These are phyloP conservation scores for Thalassiosira profunda DNA, from an alignment of 108 stramenopile species.

Conservation along the genomic window DNA sequence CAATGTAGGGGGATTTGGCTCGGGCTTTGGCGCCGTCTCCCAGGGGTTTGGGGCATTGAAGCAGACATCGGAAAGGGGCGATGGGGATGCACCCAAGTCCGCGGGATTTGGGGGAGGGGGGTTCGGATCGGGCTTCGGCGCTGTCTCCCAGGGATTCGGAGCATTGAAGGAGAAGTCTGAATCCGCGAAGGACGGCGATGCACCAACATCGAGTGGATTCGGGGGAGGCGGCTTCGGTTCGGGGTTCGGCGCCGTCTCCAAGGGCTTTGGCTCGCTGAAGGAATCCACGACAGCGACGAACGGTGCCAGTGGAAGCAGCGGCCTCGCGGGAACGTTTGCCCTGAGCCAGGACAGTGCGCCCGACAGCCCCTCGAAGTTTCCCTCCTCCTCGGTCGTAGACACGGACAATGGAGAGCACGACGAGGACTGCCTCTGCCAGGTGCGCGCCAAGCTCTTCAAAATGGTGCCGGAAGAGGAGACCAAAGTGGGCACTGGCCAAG, in stretches of 20 bases:
- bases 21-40: not conserved
- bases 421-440: slow-evolving; percentile 57
- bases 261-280: not conserved
- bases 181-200: not conserved
- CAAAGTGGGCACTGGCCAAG: slow-evolving; percentile 7
- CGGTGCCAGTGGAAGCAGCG: not conserved
- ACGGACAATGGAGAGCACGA: slow-evolving; percentile 70
- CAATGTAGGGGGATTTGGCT: slow-evolving; percentile 8
- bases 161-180: slow-evolving; percentile 10
- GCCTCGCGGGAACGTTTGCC: not conserved
- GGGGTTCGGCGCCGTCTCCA: slow-evolving; percentile 13
- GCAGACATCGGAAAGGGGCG: not conserved
- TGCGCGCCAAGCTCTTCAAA: slow-evolving; percentile 69
- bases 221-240: slow-evolving; percentile 1
- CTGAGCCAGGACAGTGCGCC: not conserved
- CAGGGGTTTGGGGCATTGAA: slow-evolving; percentile 1
- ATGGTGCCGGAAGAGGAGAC: slow-evolving; percentile 37
- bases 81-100: slow-evolving; percentile 10
- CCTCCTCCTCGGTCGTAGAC: slow-evolving; percentile 2
- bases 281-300: slow-evolving; percentile 1
- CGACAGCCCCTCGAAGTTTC: slow-evolving; percentile 9
- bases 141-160: slow-evolving; percentile 26
- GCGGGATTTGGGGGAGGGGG: slow-evolving; percentile 18
- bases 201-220: slow-evolving; percentile 22
- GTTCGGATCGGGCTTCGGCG: slow-evolving; percentile 22